phyloP scores from a whole-genome alignment of 768 basidiomycete species.

The Sporobolomyces pararoseus region DNA sequence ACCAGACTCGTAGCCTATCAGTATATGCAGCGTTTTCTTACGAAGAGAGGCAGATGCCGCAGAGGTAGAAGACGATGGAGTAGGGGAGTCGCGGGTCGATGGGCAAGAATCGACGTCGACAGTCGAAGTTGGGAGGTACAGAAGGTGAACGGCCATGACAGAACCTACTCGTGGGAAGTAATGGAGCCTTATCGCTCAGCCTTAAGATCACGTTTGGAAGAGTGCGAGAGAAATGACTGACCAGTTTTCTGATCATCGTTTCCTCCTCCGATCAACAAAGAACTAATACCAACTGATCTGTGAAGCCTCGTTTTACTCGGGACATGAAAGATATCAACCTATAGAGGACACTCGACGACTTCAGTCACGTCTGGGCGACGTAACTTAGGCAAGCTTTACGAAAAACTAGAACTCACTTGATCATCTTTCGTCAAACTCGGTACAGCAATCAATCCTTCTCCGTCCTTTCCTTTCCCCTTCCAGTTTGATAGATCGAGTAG shows the following conservation, averaged over 20 bases:
- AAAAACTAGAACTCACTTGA: slow-evolving; percentile 55
- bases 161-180: slow-evolving; percentile 57
- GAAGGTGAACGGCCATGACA: slow-evolving; percentile 81
- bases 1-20: slow-evolving; percentile 82
- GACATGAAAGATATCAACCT: slow-evolving; percentile 86
- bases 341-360: neutral
- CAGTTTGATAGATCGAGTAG: slow-evolving; percentile 52
- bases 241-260: slow-evolving; percentile 63
- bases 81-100: neutral
- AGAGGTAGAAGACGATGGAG: neutral
- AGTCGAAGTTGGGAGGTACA: slow-evolving; percentile 45
- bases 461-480: neutral
- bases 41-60: neutral
- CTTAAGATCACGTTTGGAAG: fast-evolving
- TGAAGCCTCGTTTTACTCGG: slow-evolving; percentile 68
- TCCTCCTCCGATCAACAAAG: slow-evolving; percentile 35
- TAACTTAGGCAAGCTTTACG: neutral
- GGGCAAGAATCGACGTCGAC: neutral
- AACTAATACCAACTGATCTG: slow-evolving; percentile 71
- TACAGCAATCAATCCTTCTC: slow-evolving; percentile 64
- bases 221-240: slow-evolving; percentile 40
- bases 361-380: neutral
- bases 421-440: slow-evolving; percentile 88
- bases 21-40: slow-evolving; percentile 55
- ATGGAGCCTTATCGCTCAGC: too few species aligned